Evolutionary conservation across 2,329 filamentous ascomycete species (phyloP), one percentile per base, ranked within the genome.

Genomic region (Coniella vitis): DNA sequence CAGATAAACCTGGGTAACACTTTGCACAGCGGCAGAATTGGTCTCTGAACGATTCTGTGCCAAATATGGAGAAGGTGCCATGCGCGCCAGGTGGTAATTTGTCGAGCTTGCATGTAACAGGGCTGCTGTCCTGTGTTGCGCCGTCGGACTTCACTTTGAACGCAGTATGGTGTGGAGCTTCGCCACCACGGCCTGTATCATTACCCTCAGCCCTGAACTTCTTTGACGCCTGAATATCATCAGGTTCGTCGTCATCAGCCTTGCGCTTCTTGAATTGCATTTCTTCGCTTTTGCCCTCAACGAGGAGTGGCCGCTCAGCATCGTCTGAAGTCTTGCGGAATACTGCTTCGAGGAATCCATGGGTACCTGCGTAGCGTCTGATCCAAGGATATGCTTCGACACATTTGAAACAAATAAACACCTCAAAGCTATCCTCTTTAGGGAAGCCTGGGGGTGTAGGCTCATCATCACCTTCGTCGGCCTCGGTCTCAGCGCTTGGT

Each of bases 341-440:
- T 0, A 96, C 78, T 1, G 90, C 78, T 0, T 80, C 73, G 0
- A 97, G 71, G 60, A 98, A 97, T 0, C 90, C 90, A 1, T 79
- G 62, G 0, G 86, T 79, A 2, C 86, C 85, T 5, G 87, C 90
- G 62, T 97, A 97, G 55, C 75, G 74, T 69, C 91, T 94, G 64
- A 97, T 84, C 93, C 93, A 98, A 0, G 90, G 87, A 58, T 90
- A 81, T 1, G 89, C 81, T 36, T 90, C 83, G 13, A 95, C 78
- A 58, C 93, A 98, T 63, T 95, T 94, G 72, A 93, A 95, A 71
- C 93, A 98, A 34, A 98, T 77, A 60, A 97, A 86, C 22, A 84
- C 81, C 46, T 94, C 89, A 56, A 98, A 98, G 25, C 86, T 82
- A 22, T 95, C 89, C 59, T 97, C 91, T 0, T 77, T 74, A 0